Base-by-base conservation (phyloP, 2,329 filamentous ascomycete species). In the Hirsutella rhossiliensis region DNA sequence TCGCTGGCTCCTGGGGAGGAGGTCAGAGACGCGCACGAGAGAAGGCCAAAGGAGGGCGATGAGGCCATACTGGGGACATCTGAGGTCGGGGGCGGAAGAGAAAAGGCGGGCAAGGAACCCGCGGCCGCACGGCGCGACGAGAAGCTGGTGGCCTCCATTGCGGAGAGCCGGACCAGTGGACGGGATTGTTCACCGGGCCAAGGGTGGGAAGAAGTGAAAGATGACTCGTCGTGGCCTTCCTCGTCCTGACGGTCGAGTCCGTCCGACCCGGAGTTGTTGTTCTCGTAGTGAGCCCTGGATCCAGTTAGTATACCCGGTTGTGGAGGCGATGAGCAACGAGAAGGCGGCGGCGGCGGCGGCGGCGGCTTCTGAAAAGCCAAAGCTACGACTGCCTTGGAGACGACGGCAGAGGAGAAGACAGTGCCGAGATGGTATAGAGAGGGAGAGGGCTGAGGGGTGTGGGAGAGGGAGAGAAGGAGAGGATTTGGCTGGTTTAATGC, bases 1-100 rank as follows among this genome's bases (percentile, higher is more conserved):
- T 84, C 80, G 53, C 68, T 67, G 47, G 72, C 67, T 62, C 72
- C 73, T 69, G 64, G 52, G 53, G 54, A 56, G 52, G 52, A 62
- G 62, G 54, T 58, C 54, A 59, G 56, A 60, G 55, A 46, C 55
- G 15, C 3, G 15, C 15, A 36, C 34, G 34, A 17, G 34, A 36
- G 6, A 5, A 36, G 15, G 34, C 15, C 18, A 18, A 23, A 7
- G 23, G 34, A 36, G 15, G 34, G 34, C 18, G 34, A 36, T 15
- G 34, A 5, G 5, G 15, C 15, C 34, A 36, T 60, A 62, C 61
- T 62, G 58, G 61, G 58, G 51, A 62, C 52, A 47, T 63, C 61
- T 47, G 58, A 48, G 23, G 54, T 61, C 20, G 61, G 61, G 39
- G 60, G 60, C 43, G 61, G 61, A 30, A 64, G 56, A 47, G 59